Percentiles rank a stretch among this genome's conserved stretches.
Evolutionary conservation across 2,329 filamentous ascomycete species (phyloP).

Genomic region (Parastagonospora nodorum): DNA sequence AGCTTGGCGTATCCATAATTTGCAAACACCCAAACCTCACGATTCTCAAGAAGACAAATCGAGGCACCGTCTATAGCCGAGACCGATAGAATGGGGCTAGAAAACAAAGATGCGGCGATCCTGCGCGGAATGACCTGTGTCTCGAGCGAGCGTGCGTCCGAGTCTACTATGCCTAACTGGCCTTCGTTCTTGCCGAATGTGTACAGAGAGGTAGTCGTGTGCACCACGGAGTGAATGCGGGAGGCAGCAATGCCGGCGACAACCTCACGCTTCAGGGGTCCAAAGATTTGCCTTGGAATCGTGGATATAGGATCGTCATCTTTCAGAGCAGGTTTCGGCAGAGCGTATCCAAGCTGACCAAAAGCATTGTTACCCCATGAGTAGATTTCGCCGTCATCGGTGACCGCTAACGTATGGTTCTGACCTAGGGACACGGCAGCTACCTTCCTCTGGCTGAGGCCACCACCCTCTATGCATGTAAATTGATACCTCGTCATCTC

Average conservation of each 20-base stretch:
- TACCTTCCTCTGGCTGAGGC: slow-evolving; percentile 74
- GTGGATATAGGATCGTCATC: slow-evolving; percentile 86
- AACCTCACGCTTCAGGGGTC: slow-evolving; percentile 82
- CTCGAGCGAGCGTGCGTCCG: slow-evolving; percentile 88
- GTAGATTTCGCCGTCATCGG: slow-evolving; percentile 85
- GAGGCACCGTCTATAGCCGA: slow-evolving; percentile 92
- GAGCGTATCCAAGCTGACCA: slow-evolving; percentile 82
- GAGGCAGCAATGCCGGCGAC: slow-evolving; percentile 87
- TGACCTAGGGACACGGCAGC: slow-evolving; percentile 82
- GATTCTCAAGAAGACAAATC: slow-evolving; percentile 80
- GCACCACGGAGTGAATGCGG: slow-evolving; percentile 86
- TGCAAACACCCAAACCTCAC: slow-evolving; percentile 90
- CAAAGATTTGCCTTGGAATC: slow-evolving; percentile 86
- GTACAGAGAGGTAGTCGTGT: slow-evolving; percentile 80
- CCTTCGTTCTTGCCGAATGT: slow-evolving; percentile 96
- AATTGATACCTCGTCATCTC: slow-evolving; percentile 90
- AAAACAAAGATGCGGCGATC: slow-evolving; percentile 84
- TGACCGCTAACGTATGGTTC: slow-evolving; percentile 86
- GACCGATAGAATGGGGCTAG: slow-evolving; percentile 73
- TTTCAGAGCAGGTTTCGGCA: slow-evolving; percentile 68
- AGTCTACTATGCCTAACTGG: slow-evolving; percentile 91
- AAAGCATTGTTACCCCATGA: slow-evolving; percentile 91
- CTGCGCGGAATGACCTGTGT: slow-evolving; percentile 81
- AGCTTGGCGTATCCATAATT: slow-evolving; percentile 96
- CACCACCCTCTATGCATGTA: slow-evolving; percentile 76